These are phyloP conservation scores for Echinosophora koreensis DNA, from an alignment of 306 rosid species.

Conservation along the genomic window DNA sequence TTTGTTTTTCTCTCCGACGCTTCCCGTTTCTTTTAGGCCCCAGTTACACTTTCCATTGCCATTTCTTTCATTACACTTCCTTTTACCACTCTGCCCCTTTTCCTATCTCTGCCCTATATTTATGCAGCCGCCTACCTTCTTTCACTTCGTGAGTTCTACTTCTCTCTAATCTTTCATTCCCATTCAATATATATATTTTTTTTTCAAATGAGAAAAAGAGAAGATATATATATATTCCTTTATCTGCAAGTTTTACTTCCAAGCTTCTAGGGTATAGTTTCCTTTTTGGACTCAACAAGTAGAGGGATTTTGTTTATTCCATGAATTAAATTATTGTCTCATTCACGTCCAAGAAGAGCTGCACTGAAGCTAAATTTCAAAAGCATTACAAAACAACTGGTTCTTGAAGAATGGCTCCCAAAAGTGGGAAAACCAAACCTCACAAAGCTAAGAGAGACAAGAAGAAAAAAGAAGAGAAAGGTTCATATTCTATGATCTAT, in stretches of 20 bases:
- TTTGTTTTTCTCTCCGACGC: neutral
- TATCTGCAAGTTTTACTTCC: neutral
- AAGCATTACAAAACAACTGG: slow-evolving; percentile 20
- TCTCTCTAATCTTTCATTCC: neutral
- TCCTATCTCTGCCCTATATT: too few species aligned
- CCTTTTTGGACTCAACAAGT: neutral
- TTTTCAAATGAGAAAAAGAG: neutral
- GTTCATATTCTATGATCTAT: slow-evolving; percentile 33
- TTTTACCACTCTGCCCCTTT: slow-evolving; percentile 3
- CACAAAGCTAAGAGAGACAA: slow-evolving; percentile 90
- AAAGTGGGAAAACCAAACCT: slow-evolving; percentile 78
- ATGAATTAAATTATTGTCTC: slow-evolving; percentile 41
- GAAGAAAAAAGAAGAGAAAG: slow-evolving; percentile 96
- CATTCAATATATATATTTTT: neutral
- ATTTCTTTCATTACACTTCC: slow-evolving; percentile 30
- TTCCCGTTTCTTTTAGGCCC: neutral
- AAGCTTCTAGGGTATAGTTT: neutral
- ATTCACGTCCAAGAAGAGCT: slow-evolving; percentile 48
- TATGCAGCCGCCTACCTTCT: slow-evolving; percentile 9
- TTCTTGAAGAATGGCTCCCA: slow-evolving; percentile 81
- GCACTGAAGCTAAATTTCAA: neutral
- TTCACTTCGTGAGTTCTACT: neutral
- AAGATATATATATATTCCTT: too few species aligned
- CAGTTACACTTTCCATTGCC: slow-evolving; percentile 3
- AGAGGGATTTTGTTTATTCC: slow-evolving; percentile 35